Evolutionary conservation across 768 basidiomycete genomes (phyloP).

Genomic region (Boletus patriciae): DNA sequence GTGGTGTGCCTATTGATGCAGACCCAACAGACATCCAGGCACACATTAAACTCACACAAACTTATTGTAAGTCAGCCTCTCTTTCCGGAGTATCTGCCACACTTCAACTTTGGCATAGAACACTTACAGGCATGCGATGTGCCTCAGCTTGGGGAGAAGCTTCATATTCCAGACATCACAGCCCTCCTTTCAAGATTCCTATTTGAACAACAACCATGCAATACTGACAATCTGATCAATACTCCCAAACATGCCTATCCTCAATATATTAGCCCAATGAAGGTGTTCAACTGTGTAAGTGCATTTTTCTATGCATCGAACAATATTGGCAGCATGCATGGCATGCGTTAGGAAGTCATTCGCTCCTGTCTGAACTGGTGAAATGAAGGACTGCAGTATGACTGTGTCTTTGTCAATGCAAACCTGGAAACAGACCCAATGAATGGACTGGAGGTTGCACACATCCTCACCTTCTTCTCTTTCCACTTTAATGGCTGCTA

Average conservation of each 20-base stretch:
- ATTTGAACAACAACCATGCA: not conserved
- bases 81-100: too few species aligned
- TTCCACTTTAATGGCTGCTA: conserved; percentile 2
- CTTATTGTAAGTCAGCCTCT: too few species aligned
- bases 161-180: too few species aligned
- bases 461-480: conserved; percentile 19
- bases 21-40: too few species aligned
- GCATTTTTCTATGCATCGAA: not conserved
- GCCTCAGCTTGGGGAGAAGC: too few species aligned
- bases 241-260: not conserved
- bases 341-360: not conserved
- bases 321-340: too few species aligned
- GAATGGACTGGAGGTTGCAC: not conserved
- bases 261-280: not conserved
- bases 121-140: too few species aligned
- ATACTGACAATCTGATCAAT: not conserved
- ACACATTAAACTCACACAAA: too few species aligned
- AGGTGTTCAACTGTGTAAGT: not conserved
- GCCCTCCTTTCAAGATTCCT: too few species aligned
- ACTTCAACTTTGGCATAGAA: too few species aligned
- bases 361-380: not conserved
- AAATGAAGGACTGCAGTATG: not conserved
- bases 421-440: not conserved
- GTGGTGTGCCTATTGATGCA: too few species aligned
- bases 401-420: not conserved